A percentile compares a stretch with the other conserved stretches of the same genome.
Conservation (phyloP, 2,329 filamentous ascomycete genomes). For the Fusarium armeniacum region DNA sequence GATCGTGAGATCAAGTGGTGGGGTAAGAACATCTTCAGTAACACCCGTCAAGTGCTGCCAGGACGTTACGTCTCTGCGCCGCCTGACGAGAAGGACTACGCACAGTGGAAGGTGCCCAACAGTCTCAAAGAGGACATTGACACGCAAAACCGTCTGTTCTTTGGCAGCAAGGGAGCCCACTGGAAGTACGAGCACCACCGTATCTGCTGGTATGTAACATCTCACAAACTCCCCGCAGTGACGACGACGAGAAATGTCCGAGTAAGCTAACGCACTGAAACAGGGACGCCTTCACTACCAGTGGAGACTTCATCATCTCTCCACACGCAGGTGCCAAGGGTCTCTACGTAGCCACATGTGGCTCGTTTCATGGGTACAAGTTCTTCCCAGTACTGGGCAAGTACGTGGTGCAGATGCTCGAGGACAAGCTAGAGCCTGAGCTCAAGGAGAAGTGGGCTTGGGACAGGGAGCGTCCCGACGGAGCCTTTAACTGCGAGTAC, state of each 20-base stretch:
- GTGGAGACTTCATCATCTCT: constrained; percentile 73
- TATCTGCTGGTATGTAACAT: constrained; percentile 72
- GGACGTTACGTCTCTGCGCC: constrained; percentile 70
- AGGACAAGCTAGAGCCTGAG: constrained; percentile 59
- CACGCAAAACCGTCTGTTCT: constrained; percentile 69
- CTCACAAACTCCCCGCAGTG: background rate
- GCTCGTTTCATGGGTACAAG: constrained; percentile 77
- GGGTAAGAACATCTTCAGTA: constrained; percentile 72
- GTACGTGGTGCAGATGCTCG: constrained; percentile 71
- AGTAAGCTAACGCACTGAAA: constrained; percentile 17
- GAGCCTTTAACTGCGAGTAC: constrained; percentile 66
- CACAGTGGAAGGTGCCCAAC: constrained; percentile 72
- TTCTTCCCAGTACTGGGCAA: constrained; percentile 75
- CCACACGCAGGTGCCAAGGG: constrained; percentile 65
- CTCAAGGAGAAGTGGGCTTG: constrained; percentile 67
- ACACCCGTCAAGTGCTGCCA: constrained; percentile 66
- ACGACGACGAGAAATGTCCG: background rate
- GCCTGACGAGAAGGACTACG: constrained; percentile 68
- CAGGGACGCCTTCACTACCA: constrained; percentile 76
- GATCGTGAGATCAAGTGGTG: constrained; percentile 70
- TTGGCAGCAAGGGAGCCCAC: constrained; percentile 66
- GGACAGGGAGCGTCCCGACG: constrained; percentile 71
- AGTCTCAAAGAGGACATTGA: constrained; percentile 70
- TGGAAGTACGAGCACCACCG: constrained; percentile 74
- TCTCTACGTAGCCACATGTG: constrained; percentile 73